phyloP scores from a whole-genome alignment of 805 yeast species.

The Blastobotrys parvus region DNA sequence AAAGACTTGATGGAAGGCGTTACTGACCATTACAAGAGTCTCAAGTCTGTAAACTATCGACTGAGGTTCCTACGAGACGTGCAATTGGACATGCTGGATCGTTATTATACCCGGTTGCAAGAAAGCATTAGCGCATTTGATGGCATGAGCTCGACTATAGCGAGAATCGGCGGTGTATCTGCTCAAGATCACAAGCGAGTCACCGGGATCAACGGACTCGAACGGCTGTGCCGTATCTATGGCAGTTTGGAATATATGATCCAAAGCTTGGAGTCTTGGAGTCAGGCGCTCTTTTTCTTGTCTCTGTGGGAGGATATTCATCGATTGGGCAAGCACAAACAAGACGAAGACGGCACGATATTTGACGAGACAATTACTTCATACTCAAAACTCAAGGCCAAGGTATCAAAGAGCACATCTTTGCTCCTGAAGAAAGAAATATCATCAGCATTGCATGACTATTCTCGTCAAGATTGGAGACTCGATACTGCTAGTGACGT shows the following conservation, averaged over 20 bases:
- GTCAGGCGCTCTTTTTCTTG: slow-evolving; percentile 35
- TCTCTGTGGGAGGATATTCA: slow-evolving; percentile 33
- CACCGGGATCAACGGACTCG: slow-evolving; percentile 30
- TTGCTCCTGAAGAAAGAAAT: slow-evolving; percentile 31
- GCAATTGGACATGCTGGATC: slow-evolving; percentile 49
- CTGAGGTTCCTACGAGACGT: slow-evolving; percentile 48
- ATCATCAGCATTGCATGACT: slow-evolving; percentile 30
- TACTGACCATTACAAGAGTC: slow-evolving; percentile 39
- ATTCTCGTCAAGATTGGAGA: slow-evolving; percentile 29
- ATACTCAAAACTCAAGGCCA: slow-evolving; percentile 28
- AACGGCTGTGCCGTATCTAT: slow-evolving; percentile 34
- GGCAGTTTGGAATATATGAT: slow-evolving; percentile 32
- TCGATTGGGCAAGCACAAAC: slow-evolving; percentile 18
- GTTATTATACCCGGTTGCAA: slow-evolving; percentile 38
- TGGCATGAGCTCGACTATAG: slow-evolving; percentile 30
- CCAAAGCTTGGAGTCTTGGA: slow-evolving; percentile 36
- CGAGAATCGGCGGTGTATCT: slow-evolving; percentile 27
- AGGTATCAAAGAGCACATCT: slow-evolving; percentile 25
- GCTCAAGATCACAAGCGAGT: slow-evolving; percentile 26
- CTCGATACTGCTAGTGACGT: slow-evolving; percentile 5
- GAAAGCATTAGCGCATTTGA: slow-evolving; percentile 37
- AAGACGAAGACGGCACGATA: slow-evolving; percentile 31
- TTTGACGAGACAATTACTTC: slow-evolving; percentile 37
- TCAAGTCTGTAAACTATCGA: slow-evolving; percentile 43
- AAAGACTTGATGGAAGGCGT: slow-evolving; percentile 49